These are phyloP conservation scores for Saccharomycopsis schoenii DNA, from an alignment of 805 yeast genomes.

Conservation along the genomic window DNA sequence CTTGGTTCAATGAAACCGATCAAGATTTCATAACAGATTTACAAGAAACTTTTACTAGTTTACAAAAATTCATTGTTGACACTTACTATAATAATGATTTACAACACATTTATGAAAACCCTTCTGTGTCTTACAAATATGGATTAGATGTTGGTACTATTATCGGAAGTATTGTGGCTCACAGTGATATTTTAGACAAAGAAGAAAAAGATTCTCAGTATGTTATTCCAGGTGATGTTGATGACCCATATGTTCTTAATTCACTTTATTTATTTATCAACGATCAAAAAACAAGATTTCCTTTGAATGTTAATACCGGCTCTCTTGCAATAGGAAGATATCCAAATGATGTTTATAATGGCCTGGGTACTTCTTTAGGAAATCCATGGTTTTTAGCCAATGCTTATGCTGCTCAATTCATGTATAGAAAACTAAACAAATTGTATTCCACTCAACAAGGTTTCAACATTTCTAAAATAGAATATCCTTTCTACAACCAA, in stretches of 20 bases:
- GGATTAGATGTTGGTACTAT: slow-evolving; percentile 78
- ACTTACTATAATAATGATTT: slow-evolving; percentile 6
- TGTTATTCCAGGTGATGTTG: slow-evolving; percentile 53
- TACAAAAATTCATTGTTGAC: slow-evolving; percentile 12
- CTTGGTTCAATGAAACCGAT: slow-evolving; percentile 20
- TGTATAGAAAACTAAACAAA: slow-evolving; percentile 45
- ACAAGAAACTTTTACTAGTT: background rate
- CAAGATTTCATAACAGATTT: slow-evolving; percentile 17
- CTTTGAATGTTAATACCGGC: slow-evolving; percentile 51
- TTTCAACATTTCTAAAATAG: slow-evolving; percentile 30
- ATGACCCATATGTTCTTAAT: slow-evolving; percentile 47
- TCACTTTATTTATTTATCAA: slow-evolving; percentile 52
- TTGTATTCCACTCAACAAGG: slow-evolving; percentile 32
- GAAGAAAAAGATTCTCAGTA: slow-evolving; percentile 23
- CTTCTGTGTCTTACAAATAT: slow-evolving; percentile 31
- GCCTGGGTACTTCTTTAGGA: slow-evolving; percentile 52
- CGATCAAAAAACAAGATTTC: slow-evolving; percentile 68
- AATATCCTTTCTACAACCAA: slow-evolving; percentile 27
- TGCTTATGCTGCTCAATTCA: slow-evolving; percentile 54
- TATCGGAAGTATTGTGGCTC: slow-evolving; percentile 33
- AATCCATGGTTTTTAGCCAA: slow-evolving; percentile 79
- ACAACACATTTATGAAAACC: slow-evolving; percentile 15
- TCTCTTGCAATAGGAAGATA: slow-evolving; percentile 53
- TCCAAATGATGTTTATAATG: slow-evolving; percentile 70
- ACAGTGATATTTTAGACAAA: slow-evolving; percentile 29